Percentiles rank a stretch among this genome's conserved stretches.
phyloP scores from a whole-genome alignment of 352 stramenopile genomes.

The Halophytophthora polymorphica region DNA sequence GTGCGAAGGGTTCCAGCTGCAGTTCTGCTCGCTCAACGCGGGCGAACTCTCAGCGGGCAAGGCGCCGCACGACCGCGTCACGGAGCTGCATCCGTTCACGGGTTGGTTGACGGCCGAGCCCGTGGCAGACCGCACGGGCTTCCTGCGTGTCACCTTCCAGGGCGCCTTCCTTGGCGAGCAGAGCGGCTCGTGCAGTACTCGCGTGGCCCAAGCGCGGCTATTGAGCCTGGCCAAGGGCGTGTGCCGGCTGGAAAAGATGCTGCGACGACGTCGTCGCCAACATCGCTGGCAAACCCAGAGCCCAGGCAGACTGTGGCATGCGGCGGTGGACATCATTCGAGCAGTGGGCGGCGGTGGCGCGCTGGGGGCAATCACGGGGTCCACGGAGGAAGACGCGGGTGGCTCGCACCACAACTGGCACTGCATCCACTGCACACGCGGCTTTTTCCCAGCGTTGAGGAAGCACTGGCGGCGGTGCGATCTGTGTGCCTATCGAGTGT shows the following conservation, averaged over 20 bases:
- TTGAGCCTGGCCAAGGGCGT: conserved; percentile 24
- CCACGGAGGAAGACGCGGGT: conserved; percentile 7
- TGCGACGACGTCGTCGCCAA: conserved; percentile 17
- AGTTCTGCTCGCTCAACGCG: conserved; percentile 24
- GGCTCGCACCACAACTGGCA: conserved; percentile 31
- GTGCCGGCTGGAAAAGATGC: conserved; percentile 26
- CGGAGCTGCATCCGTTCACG: conserved; percentile 27
- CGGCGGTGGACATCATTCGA: conserved; percentile 18
- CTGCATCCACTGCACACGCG: conserved; percentile 33
- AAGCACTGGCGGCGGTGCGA: conserved; percentile 33
- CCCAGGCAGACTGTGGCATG: conserved; percentile 19
- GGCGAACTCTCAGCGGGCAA: conserved; percentile 27
- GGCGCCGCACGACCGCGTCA: conserved; percentile 24
- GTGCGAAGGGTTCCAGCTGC: conserved; percentile 18
- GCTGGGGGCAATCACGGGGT: no score
- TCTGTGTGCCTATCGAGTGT: conserved; percentile 38
- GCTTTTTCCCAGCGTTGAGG: conserved; percentile 18
- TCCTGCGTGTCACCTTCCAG: conserved; percentile 29
- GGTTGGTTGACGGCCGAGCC: conserved; percentile 28
- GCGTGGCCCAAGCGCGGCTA: conserved; percentile 21
- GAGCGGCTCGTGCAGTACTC: conserved; percentile 13
- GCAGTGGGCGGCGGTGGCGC: conserved; percentile 4
- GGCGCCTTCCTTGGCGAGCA: conserved; percentile 17
- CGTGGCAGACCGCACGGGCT: conserved; percentile 7
- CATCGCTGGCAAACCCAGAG: conserved; percentile 10